Conservation (phyloP, 169 alveolate species). For the Cryptosporidium tyzzeri region DNA sequence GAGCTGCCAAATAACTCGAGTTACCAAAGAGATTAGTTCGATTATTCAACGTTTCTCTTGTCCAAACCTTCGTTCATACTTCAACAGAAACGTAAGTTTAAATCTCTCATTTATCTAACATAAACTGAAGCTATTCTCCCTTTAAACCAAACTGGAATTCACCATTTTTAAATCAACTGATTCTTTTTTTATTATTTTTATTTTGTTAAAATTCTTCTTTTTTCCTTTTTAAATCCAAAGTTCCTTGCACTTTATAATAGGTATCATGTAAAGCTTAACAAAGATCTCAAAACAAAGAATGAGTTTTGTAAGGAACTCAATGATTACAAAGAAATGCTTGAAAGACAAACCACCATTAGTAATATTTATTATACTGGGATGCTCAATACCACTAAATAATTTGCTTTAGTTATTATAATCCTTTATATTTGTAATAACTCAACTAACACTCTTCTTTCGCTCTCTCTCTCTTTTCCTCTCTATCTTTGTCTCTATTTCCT, state of each 20-base stretch:
- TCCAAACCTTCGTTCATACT: conserved; percentile 54
- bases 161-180: not conserved
- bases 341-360: conserved; percentile 29
- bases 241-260: conserved; percentile 14
- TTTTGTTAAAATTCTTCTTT: not conserved
- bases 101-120: not conserved
- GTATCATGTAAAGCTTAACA: conserved; percentile 14
- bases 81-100: conserved; percentile 59
- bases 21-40: conserved; percentile 8
- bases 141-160: not conserved
- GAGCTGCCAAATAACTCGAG: conserved; percentile 11
- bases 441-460: not conserved
- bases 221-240: not conserved
- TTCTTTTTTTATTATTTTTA: not conserved
- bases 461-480: not conserved
- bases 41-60: conserved; percentile 15
- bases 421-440: no score
- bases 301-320: conserved; percentile 14
- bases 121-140: not conserved
- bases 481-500: no score
- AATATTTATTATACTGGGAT: conserved; percentile 57
- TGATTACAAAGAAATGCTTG: conserved; percentile 55
- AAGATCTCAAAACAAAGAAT: not conserved
- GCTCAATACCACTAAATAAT: conserved; percentile 8
- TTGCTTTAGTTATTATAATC: no score